Base-by-base conservation (phyloP, 345 rosid genomes). In the Aurinia saxatilis region DNA sequence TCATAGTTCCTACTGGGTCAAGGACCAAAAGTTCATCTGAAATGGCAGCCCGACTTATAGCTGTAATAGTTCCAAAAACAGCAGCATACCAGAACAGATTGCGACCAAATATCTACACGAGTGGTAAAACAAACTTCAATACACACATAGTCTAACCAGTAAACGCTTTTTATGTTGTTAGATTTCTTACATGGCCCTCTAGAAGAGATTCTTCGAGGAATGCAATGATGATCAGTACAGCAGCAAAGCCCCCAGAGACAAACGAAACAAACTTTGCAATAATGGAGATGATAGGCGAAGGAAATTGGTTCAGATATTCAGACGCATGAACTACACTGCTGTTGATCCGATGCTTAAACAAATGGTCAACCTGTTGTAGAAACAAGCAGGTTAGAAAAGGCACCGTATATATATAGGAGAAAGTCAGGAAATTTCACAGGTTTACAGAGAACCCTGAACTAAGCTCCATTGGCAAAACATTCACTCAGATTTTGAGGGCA, bases 11-110 rank as follows among this genome's bases (percentile, higher is more conserved):
- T 76, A 86, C 95, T 12, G 95, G 96, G 62, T 90, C 93, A 63
- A 86, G 95, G 72, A 95, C 86, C 75, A 86, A 75, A 65, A 86
- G 79, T 65, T 88, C 96, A 58, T 95, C 96, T n/a, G 84, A 50
- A 18, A 90, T 70, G 37, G 96, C 98, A 36, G 98, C 95, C 8
- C 99, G 93, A 55, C 98, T 95, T 72, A 90, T 78, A 47, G 99
- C 99, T 61, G 98, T 90, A 66, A 95, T 86, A 50, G 99, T 77
- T 69, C 99, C 96, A 74, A 95, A 95, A 35, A 95, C 95, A 58
- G 99, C 99, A 54, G 93, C 93, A 77, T 95, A 95, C 99, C 99
- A 95, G 30, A 95, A 76, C 71, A 95, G 80, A 70, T 90, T 88
- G 79, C 98, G 98, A 30, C 99, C 98, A 68, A 83, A 84, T 76